phyloP scores from a whole-genome alignment of 148 eudicot species.

The Nyssa sinensis region DNA sequence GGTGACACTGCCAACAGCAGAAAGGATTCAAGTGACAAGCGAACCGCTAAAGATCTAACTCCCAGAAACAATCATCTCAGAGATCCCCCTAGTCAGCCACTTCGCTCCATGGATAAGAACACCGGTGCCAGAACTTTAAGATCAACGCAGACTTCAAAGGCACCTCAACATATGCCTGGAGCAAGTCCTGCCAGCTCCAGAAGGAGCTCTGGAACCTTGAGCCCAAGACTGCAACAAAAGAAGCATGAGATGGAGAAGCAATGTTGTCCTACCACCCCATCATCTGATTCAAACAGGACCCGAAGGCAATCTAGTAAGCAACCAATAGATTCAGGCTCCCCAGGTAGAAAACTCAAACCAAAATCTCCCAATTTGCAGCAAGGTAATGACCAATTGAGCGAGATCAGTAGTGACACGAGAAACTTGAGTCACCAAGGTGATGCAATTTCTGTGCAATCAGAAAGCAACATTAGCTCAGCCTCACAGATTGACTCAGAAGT shows the following conservation, averaged over 20 bases:
- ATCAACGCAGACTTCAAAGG: constrained; percentile 26
- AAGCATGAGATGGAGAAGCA: constrained; percentile 19
- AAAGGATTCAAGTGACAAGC: constrained; percentile 24
- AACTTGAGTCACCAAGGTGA: constrained; percentile 33
- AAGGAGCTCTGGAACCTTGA: constrained; percentile 28
- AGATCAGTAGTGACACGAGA: constrained; percentile 29
- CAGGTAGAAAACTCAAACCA: constrained; percentile 20
- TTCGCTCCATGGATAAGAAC: constrained; percentile 25
- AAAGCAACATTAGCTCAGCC: constrained; percentile 38
- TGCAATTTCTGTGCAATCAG: constrained; percentile 32
- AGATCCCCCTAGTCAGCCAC: constrained; percentile 25
- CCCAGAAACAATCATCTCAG: constrained; percentile 24
- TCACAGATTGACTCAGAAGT: constrained; percentile 40
- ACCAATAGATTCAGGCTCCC: constrained; percentile 24
- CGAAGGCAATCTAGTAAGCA: constrained; percentile 31
- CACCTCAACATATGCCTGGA: constrained; percentile 26
- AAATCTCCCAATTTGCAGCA: constrained; percentile 29
- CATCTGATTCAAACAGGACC: constrained; percentile 27
- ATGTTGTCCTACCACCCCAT: constrained; percentile 16
- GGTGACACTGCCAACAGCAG: constrained; percentile 19
- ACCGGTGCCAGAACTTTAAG: constrained; percentile 27
- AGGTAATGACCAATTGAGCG: constrained; percentile 30
- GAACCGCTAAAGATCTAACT: constrained; percentile 27
- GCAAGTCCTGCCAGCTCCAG: constrained; percentile 21
- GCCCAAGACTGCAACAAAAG: constrained; percentile 40